These are phyloP conservation scores for Candida fluviatilis DNA, from an alignment of 805 yeast genomes.

Conservation along the genomic window DNA sequence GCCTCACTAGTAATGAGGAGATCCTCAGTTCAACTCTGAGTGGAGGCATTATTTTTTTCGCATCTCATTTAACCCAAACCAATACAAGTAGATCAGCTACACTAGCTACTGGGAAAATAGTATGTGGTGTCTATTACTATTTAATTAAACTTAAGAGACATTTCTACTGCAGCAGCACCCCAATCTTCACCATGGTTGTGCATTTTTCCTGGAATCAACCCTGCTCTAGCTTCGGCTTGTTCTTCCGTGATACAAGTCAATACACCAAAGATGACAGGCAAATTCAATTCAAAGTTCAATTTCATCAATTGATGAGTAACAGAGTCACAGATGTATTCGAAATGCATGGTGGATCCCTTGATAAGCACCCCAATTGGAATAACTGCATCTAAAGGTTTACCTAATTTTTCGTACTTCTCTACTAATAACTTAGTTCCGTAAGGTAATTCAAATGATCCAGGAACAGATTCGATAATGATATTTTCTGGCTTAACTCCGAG, in stretches of 20 bases:
- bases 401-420: slow-evolving; percentile 38
- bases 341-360: slow-evolving; percentile 97
- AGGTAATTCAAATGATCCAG: slow-evolving; percentile 94
- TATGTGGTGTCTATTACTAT: neutral
- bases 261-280: slow-evolving; percentile 90
- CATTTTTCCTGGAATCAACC: slow-evolving; percentile 65
- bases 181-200: slow-evolving; percentile 98
- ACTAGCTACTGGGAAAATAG: no score
- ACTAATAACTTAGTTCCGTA: slow-evolving; percentile 61
- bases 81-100: no score
- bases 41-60: slow-evolving; percentile 5
- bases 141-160: slow-evolving; percentile 45
- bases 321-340: slow-evolving; percentile 93
- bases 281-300: slow-evolving; percentile 60
- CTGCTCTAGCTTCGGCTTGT: slow-evolving; percentile 92
- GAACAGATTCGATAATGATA: slow-evolving; percentile 80
- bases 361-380: slow-evolving; percentile 93
- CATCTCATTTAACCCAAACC: no score
- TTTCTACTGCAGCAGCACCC: slow-evolving; percentile 99
- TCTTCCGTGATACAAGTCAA: slow-evolving; percentile 91
- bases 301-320: slow-evolving; percentile 82
- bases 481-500: slow-evolving; percentile 74
- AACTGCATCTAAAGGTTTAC: slow-evolving; percentile 68
- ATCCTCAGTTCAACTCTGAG: slow-evolving; percentile 6
- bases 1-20: slow-evolving; percentile 7